Evolutionary conservation across 2,329 filamentous ascomycete genomes (phyloP), one percentile per base, ranked within the genome.

Genomic region (Fusarium anguioides): DNA sequence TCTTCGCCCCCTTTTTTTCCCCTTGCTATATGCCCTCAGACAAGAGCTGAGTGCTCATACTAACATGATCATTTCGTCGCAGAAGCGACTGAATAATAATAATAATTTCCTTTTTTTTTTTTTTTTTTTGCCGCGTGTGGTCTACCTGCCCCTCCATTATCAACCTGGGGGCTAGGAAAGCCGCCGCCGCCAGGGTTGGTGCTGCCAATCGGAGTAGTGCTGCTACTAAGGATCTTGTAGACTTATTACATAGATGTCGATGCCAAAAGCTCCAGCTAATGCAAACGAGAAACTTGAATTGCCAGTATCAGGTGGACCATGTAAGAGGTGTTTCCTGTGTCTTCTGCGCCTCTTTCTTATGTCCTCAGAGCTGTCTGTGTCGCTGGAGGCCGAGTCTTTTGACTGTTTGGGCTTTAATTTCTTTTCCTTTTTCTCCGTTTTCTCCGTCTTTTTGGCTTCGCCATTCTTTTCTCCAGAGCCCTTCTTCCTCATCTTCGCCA

Each of bases 221-320:
- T n/a, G n/a, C n/a, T n/a, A n/a, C n/a, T n/a, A n/a, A 10, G 84
- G 82, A 52, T 90, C 88, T 3, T 87, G 81, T 7, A 82, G 72
- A 41, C 78, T 80, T 21, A 92, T 84, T 41, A 89, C 85, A 71
- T 89, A 89, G 37, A 92, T 89, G 62, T 90, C 85, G 2, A 92
- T 82, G 1, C 86, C 86, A 62, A 92, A 90, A 2, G 88, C 81
- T 1, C 88, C 88, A 0, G 89, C 89, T 10, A 91, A 77, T 0
- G 89, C 88, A 71, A 89, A 89, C 0, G 86, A 89, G 15, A 91
- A 83, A 27, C 85, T 88, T 1, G 88, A 91, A 77, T 93, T 94
- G 20, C 91, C 91, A 0, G 89, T 92, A 0, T 91, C 91, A 0
- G 91, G 91, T 0, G 90, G 90, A 0, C 92, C 92, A 69, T 93